These are phyloP conservation scores for Aureobasidium namibiae DNA, from an alignment of 2,329 filamentous ascomycete genomes.

Conservation along the genomic window DNA sequence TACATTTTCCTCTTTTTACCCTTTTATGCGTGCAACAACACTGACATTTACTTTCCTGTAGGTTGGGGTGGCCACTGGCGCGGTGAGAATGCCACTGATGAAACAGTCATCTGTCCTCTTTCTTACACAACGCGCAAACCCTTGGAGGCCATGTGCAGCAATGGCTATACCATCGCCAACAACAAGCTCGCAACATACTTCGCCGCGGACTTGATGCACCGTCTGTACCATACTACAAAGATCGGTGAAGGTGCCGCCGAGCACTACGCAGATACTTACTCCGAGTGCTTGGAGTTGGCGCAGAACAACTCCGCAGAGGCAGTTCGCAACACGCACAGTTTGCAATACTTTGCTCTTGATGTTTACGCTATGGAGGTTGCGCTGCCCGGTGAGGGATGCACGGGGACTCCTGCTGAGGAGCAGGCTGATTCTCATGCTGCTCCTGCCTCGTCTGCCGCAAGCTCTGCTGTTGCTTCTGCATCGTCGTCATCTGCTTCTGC, in stretches of 20 bases:
- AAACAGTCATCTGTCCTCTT: conserved; percentile 61
- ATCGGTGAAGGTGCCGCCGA: conserved; percentile 54
- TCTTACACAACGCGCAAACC: conserved; percentile 52
- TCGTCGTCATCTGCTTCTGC: conserved; percentile 13
- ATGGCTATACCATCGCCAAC: conserved; percentile 54
- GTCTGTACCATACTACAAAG: conserved; percentile 54
- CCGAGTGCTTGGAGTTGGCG: conserved; percentile 46
- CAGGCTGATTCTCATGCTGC: conserved; percentile 12
- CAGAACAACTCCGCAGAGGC: conserved; percentile 40
- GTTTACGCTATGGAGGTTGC: conserved; percentile 59
- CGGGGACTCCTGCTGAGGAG: conserved; percentile 33
- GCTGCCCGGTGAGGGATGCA: conserved; percentile 54
- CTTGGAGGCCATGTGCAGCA: conserved; percentile 52
- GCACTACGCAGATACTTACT: conserved; percentile 55
- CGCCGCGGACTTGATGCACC: conserved; percentile 59
- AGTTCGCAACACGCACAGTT: conserved; percentile 51
- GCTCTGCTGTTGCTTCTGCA: conserved; percentile 10
- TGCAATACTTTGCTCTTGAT: conserved; percentile 63
- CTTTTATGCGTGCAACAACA: not conserved
- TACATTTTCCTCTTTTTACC: not conserved
- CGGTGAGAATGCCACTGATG: conserved; percentile 53
- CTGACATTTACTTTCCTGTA: conserved; percentile 22
- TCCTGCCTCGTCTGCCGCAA: conserved; percentile 13
- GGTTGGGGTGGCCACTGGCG: conserved; percentile 63
- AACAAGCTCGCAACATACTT: conserved; percentile 54